These are phyloP conservation scores for Jacaranda mimosifolia DNA, from an alignment of 257 asterid genomes.

Conservation along the genomic window DNA sequence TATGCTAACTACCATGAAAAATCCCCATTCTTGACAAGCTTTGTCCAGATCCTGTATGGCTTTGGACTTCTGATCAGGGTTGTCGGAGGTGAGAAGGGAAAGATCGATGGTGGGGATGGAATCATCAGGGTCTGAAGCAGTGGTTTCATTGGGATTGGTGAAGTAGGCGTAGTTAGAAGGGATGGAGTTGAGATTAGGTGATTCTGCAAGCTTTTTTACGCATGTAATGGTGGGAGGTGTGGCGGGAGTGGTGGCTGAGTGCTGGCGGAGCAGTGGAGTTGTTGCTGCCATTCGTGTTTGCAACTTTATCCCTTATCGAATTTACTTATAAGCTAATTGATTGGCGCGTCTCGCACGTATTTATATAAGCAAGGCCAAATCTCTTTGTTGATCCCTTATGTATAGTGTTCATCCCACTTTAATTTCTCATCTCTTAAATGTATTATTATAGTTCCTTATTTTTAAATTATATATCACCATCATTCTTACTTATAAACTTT, in stretches of 20 bases:
- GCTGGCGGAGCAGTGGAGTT: slow-evolving; percentile 10
- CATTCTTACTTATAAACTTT: too few relatives aligned
- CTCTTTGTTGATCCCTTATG: too few relatives aligned
- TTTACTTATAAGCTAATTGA: too few relatives aligned
- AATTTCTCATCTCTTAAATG: too few relatives aligned
- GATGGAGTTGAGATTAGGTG: slow-evolving; percentile 46
- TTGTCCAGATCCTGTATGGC: slow-evolving; percentile 50
- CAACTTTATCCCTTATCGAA: not conserved
- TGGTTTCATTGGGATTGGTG: slow-evolving; percentile 39
- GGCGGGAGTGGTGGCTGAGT: not conserved
- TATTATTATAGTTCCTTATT: too few relatives aligned
- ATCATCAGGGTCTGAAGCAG: slow-evolving; percentile 42
- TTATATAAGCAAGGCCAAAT: too few relatives aligned
- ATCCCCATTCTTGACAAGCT: slow-evolving; percentile 75
- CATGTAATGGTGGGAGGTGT: slow-evolving; percentile 27
- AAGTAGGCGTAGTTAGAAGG: slow-evolving; percentile 55
- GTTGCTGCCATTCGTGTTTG: slow-evolving; percentile 33
- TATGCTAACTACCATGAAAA: slow-evolving; percentile 54
- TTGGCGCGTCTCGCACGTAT: too few relatives aligned
- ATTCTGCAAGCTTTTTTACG: slow-evolving; percentile 55
- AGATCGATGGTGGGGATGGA: slow-evolving; percentile 61
- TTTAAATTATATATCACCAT: too few relatives aligned
- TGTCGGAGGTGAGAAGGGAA: slow-evolving; percentile 47
- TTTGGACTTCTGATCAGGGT: slow-evolving; percentile 45
- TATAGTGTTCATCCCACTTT: too few relatives aligned